phyloP scores from a whole-genome alignment of 2,329 filamentous ascomycete species.

The Albifimbria verrucaria region DNA sequence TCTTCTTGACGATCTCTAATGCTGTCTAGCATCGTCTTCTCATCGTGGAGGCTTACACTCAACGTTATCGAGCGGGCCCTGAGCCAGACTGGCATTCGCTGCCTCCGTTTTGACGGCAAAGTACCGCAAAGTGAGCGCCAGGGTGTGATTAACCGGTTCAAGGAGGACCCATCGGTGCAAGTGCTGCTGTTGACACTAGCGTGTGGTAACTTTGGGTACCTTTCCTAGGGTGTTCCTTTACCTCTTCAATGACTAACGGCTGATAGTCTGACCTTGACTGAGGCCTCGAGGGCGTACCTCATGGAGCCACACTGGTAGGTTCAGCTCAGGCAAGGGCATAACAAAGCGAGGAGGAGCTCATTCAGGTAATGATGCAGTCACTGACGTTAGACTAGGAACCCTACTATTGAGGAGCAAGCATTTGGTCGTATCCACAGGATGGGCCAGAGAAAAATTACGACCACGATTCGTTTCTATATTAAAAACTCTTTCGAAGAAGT shows the following conservation, averaged over 20 bases:
- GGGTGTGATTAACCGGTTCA: slow-evolving; percentile 36
- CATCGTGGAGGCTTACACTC: slow-evolving; percentile 46
- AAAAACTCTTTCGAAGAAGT: no score
- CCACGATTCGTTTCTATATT: no score
- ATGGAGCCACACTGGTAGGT: no score
- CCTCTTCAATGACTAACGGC: background rate
- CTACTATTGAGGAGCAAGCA: no score
- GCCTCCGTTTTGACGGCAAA: slow-evolving; percentile 45
- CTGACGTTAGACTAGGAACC: no score
- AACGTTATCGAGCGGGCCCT: slow-evolving; percentile 41
- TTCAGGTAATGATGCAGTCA: no score
- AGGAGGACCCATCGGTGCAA: slow-evolving; percentile 27
- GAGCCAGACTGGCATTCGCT: slow-evolving; percentile 25
- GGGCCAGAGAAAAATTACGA: no score
- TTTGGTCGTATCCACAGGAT: no score
- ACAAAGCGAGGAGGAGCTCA: no score
- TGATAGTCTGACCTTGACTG: no score
- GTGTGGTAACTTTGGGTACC: slow-evolving; percentile 41
- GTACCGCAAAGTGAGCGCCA: slow-evolving; percentile 39
- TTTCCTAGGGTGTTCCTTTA: background rate
- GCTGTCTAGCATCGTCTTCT: slow-evolving; percentile 44
- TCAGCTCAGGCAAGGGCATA: no score
- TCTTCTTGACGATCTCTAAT: background rate
- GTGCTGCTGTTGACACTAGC: slow-evolving; percentile 47
- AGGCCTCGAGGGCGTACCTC: no score